phyloP scores from a whole-genome alignment of 257 asterid genomes.

The Solanum ahanhuiri region DNA sequence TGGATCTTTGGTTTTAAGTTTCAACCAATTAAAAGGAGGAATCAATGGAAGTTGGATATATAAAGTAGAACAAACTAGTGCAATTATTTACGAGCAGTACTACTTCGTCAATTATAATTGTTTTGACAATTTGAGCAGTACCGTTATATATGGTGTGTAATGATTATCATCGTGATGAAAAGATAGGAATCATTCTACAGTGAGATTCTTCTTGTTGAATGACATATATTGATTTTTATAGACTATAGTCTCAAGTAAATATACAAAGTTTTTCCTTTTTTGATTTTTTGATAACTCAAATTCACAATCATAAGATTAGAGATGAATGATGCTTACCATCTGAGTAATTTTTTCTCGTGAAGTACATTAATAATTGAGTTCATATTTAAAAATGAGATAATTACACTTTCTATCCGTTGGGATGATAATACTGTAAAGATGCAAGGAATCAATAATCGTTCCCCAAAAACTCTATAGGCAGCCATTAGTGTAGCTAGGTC shows the following conservation, averaged over 20 bases:
- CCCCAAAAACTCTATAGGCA: not conserved
- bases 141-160: too few relatives aligned
- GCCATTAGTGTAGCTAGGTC: not conserved
- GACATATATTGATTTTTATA: not conserved
- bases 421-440: too few relatives aligned
- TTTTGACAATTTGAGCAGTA: not conserved
- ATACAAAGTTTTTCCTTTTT: too few relatives aligned
- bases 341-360: too few relatives aligned
- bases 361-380: not conserved
- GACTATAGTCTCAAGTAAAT: not conserved
- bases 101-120: not conserved
- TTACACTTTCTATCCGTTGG: not conserved
- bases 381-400: not conserved
- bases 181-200: not conserved
- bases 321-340: not conserved
- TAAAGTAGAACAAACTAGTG: not conserved
- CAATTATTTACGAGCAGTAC: not conserved
- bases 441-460: not conserved
- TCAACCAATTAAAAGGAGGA: not conserved
- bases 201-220: not conserved
- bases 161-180: not conserved
- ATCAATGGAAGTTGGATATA: not conserved
- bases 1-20: not conserved
- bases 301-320: not conserved
- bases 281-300: too few relatives aligned